Conservation (phyloP, 768 basidiomycete species). For the Suillus decipiens region DNA sequence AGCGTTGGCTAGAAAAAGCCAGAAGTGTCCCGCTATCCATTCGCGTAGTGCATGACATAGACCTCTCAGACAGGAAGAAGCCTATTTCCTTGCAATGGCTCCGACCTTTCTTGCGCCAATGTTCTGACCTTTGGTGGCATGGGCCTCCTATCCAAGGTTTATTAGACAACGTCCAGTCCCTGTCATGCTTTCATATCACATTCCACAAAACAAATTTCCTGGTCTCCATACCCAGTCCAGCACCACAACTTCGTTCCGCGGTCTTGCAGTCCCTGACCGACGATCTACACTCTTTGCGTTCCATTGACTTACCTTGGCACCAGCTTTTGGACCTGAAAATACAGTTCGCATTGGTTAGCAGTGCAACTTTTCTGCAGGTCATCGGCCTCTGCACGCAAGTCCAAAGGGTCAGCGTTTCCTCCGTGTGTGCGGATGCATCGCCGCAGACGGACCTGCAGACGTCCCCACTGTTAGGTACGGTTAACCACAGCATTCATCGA, state of each 20-base stretch:
- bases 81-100: conserved; percentile 23
- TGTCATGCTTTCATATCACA: conserved; percentile 27
- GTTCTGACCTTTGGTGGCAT: conserved; percentile 35
- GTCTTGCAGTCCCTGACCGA: conserved; percentile 23
- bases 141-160: conserved; percentile 26
- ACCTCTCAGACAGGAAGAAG: conserved; percentile 14
- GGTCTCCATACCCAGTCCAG: conserved; percentile 20
- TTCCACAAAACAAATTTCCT: conserved; percentile 16
- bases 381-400: conserved; percentile 25
- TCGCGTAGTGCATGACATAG: conserved; percentile 29
- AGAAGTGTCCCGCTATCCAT: conserved; percentile 27
- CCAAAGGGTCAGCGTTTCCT: conserved; percentile 22
- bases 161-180: conserved; percentile 13
- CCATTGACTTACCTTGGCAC: conserved; percentile 29
- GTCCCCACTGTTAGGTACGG: conserved; percentile 17
- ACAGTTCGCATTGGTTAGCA: conserved; percentile 29
- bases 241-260: conserved; percentile 20
- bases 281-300: conserved; percentile 26
- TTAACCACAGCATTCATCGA: conserved; percentile 20
- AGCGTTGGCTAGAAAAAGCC: conserved; percentile 30
- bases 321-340: conserved; percentile 27
- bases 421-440: conserved; percentile 25
- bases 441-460: conserved; percentile 15
- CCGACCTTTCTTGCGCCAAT: conserved; percentile 23
- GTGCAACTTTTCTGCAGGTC: conserved; percentile 24